A percentile compares a stretch with the other conserved stretches of the same genome.
Evolutionary conservation across 1,284 basidiomycete species (phyloP).

Genomic region (Abortiporus biennis): DNA sequence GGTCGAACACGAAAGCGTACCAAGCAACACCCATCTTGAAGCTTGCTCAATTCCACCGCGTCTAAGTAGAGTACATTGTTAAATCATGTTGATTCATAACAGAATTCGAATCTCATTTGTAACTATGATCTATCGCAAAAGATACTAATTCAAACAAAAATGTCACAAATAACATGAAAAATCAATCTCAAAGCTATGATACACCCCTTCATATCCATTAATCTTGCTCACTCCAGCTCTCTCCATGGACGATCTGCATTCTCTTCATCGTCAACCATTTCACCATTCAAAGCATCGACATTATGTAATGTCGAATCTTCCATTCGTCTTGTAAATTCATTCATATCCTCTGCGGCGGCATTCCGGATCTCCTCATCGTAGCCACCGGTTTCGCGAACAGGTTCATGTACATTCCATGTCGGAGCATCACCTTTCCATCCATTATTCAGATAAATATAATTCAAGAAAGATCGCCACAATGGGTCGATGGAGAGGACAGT

Average conservation of each 20-base stretch:
- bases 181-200: too few relatives aligned
- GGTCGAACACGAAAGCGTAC: too few relatives aligned
- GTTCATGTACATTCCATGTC: conserved; percentile 41
- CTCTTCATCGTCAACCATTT: conserved; percentile 27
- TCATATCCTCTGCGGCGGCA: conserved; percentile 40
- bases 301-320: conserved; percentile 34
- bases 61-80: too few relatives aligned
- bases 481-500: conserved; percentile 43
- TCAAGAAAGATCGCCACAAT: conserved; percentile 47
- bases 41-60: too few relatives aligned
- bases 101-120: too few relatives aligned
- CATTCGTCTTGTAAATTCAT: conserved; percentile 42
- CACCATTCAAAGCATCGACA: too few relatives aligned
- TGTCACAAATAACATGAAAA: too few relatives aligned
- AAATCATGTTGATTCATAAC: too few relatives aligned
- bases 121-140: too few relatives aligned
- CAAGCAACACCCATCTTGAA: too few relatives aligned
- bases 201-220: too few relatives aligned
- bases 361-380: conserved; percentile 24
- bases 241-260: conserved; percentile 51
- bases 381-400: conserved; percentile 23
- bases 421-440: conserved; percentile 42
- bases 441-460: conserved; percentile 37
- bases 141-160: too few relatives aligned
- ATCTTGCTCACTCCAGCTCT: conserved; percentile 30